Evolutionary conservation across 805 yeast species (phyloP).

Genomic region (Spencermartinsiella europaea): DNA sequence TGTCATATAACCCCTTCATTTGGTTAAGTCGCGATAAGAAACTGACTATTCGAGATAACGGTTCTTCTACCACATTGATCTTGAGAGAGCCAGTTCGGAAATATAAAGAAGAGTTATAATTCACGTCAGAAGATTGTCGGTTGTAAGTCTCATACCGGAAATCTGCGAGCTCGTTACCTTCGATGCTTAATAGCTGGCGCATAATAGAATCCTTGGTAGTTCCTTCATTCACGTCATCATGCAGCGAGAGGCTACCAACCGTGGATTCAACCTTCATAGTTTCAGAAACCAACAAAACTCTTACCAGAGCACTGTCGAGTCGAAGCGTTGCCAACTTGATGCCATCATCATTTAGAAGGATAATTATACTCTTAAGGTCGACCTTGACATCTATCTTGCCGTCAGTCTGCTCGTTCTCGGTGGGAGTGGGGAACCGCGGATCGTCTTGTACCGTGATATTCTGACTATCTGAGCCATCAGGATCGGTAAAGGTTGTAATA

Average conservation of each 20-base stretch:
- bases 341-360: constrained; percentile 79
- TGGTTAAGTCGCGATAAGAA: constrained; percentile 69
- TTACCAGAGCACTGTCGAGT: constrained; percentile 66
- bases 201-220: constrained; percentile 49
- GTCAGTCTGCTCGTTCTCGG: not conserved
- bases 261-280: constrained; percentile 65
- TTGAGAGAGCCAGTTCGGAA: constrained; percentile 72
- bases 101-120: constrained; percentile 51
- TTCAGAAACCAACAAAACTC: constrained; percentile 65
- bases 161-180: constrained; percentile 77
- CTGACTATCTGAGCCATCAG: constrained; percentile 34
- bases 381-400: constrained; percentile 54
- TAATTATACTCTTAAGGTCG: constrained; percentile 63
- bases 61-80: constrained; percentile 75
- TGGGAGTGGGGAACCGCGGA: not conserved
- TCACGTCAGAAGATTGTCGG: constrained; percentile 42
- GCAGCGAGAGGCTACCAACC: constrained; percentile 72
- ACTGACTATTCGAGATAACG: constrained; percentile 60
- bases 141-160: constrained; percentile 80
- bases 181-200: constrained; percentile 68
- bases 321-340: constrained; percentile 73
- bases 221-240: constrained; percentile 68
- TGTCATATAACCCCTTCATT: constrained; percentile 87
- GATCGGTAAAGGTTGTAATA: constrained; percentile 83
- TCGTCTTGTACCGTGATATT: constrained; percentile 2